Percentiles rank a stretch among this genome's conserved stretches.
Conservation (phyloP, 805 yeast species). For the Clavispora carvajalis region DNA sequence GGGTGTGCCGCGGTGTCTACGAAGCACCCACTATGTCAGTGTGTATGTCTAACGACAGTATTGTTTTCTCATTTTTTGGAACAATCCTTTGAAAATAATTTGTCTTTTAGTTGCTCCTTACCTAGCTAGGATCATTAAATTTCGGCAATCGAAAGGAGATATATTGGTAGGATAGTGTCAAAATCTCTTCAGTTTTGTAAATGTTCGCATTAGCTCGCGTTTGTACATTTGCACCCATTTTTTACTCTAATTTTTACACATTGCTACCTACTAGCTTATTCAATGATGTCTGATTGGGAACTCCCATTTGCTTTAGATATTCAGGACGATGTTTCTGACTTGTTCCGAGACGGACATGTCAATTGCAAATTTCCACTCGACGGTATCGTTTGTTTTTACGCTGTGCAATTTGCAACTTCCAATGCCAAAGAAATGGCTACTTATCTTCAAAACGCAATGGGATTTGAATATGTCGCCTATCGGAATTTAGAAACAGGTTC, state of each 20-base stretch:
- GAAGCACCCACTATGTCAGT: no score
- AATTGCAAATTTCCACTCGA: slow-evolving; percentile 11
- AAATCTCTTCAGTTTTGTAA: not conserved
- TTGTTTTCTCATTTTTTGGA: no score
- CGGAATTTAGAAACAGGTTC: slow-evolving; percentile 68
- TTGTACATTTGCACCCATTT: not conserved
- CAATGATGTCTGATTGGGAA: not conserved
- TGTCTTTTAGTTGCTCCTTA: no score
- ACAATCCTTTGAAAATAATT: no score
- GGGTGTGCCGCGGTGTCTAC: no score
- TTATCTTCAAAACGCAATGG: slow-evolving; percentile 50
- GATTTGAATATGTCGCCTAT: slow-evolving; percentile 60
- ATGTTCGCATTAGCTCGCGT: no score
- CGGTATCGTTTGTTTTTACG: slow-evolving; percentile 50
- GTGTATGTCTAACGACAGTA: no score
- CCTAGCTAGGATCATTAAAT: no score
- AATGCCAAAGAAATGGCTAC: slow-evolving; percentile 63
- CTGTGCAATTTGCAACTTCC: slow-evolving; percentile 67
- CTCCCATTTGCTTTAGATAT: not conserved
- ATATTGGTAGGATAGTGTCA: no score
- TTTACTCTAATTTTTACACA: not conserved
- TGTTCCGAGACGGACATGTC: not conserved
- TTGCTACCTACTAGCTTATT: not conserved
- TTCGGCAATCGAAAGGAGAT: no score
- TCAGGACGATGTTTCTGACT: not conserved